phyloP scores from a whole-genome alignment of 495 filamentous ascomycete genomes.

The Podospora bellae-mahoneyi region DNA sequence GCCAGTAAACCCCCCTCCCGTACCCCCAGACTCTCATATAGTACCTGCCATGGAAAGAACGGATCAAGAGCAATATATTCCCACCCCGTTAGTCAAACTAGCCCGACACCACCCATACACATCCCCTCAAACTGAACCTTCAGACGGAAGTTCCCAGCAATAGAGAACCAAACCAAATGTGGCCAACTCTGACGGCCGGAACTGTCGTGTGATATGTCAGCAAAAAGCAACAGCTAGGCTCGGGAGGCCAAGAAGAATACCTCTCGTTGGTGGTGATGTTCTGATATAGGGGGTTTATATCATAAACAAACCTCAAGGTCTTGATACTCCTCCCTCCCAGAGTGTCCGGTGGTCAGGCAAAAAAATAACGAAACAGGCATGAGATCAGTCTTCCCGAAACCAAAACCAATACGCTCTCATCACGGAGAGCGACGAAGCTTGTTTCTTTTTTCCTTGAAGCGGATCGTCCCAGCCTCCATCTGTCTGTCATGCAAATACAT shows the following conservation, averaged over 20 bases:
- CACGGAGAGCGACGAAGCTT: slow-evolving; percentile 5
- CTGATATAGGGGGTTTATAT: not conserved
- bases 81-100: not conserved
- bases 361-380: not conserved
- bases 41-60: not conserved
- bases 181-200: not conserved
- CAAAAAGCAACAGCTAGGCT: not conserved
- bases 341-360: not conserved
- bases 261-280: not conserved
- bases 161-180: not conserved
- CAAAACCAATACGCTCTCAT: too few relatives aligned
- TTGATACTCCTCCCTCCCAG: not conserved
- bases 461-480: slow-evolving; percentile 11
- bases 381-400: not conserved
- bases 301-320: not conserved
- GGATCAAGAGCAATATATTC: not conserved
- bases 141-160: not conserved
- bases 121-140: not conserved
- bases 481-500: not conserved
- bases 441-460: slow-evolving; percentile 9
- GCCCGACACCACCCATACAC: not conserved
- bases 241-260: not conserved
- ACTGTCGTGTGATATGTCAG: not conserved
- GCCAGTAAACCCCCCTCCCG: not conserved
- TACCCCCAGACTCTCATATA: not conserved